Evolutionary conservation across 2,329 filamentous ascomycete genomes (phyloP).

Genomic region (Furcasterigmium furcatum): DNA sequence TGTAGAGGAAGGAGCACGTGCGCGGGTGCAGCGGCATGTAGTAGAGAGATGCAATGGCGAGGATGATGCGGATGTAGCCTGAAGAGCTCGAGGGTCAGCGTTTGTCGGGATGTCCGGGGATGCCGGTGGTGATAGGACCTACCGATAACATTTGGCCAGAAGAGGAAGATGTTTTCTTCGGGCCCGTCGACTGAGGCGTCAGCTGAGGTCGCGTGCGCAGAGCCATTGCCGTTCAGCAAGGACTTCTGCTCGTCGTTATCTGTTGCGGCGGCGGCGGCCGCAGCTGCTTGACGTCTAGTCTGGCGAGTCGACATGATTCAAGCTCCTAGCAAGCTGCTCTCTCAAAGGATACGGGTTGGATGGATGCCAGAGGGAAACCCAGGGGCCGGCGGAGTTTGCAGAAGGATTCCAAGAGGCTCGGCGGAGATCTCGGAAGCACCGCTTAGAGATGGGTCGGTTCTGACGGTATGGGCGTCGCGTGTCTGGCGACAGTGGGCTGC

Average conservation of each 20-base stretch:
- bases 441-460: not conserved
- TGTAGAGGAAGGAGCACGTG: slow-evolving; percentile 89
- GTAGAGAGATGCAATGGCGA: slow-evolving; percentile 88
- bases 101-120: not conserved
- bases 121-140: slow-evolving; percentile 21
- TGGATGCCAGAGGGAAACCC: not conserved
- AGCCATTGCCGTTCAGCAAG: slow-evolving; percentile 43
- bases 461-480: slow-evolving; percentile 9
- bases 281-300: slow-evolving; percentile 33
- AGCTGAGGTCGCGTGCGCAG: slow-evolving; percentile 28
- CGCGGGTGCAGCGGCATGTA: slow-evolving; percentile 99
- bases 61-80: slow-evolving; percentile 76
- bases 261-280: slow-evolving; percentile 16
- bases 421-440: slow-evolving; percentile 2
- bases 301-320: slow-evolving; percentile 33
- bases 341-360: too few relatives aligned
- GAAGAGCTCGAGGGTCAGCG: slow-evolving; percentile 3
- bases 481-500: slow-evolving; percentile 4
- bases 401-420: not conserved
- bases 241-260: slow-evolving; percentile 9
- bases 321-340: not conserved
- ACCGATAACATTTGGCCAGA: slow-evolving; percentile 82
- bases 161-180: slow-evolving; percentile 76
- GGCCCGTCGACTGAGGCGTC: slow-evolving; percentile 20
- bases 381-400: slow-evolving; percentile 1